A percentile compares a stretch with the other conserved stretches of the same genome.
phyloP scores from a whole-genome alignment of 108 stramenopile genomes.

The Seminavis robusta region DNA sequence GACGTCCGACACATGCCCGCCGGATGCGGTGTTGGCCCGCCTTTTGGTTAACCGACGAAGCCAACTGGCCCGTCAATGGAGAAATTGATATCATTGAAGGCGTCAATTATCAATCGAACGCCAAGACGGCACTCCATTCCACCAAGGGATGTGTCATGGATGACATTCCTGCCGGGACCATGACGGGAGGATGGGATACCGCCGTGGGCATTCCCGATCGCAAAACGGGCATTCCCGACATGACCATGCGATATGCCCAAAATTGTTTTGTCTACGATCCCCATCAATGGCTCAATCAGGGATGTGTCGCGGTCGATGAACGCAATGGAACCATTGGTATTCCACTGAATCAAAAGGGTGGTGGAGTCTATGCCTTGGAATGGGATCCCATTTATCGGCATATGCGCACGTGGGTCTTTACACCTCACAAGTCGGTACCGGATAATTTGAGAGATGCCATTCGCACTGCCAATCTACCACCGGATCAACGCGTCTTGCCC shows the following conservation, averaged over 20 bases:
- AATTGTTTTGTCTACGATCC: constrained; percentile 87
- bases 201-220: constrained; percentile 77
- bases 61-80: constrained; percentile 89
- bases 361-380: constrained; percentile 84
- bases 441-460: constrained; percentile 63
- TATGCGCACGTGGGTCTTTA: constrained; percentile 89
- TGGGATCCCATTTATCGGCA: constrained; percentile 82
- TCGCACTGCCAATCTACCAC: constrained; percentile 45
- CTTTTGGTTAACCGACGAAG: constrained; percentile 87
- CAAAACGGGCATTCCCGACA: constrained; percentile 48
- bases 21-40: constrained; percentile 91
- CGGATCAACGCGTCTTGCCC: constrained; percentile 57
- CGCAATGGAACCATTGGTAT: constrained; percentile 64
- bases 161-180: constrained; percentile 63
- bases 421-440: constrained; percentile 69
- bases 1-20: constrained; percentile 86
- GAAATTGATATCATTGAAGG: constrained; percentile 92
- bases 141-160: constrained; percentile 80
- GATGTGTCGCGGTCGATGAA: constrained; percentile 77
- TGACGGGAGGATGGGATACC: constrained; percentile 81
- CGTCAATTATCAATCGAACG: constrained; percentile 75
- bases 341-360: constrained; percentile 82
- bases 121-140: constrained; percentile 83
- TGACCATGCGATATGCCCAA: constrained; percentile 47
- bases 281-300: constrained; percentile 95